Evolutionary conservation across 257 asterid species (phyloP), one percentile per base, ranked within the genome.

Genomic region (Solanum habrochaites): DNA sequence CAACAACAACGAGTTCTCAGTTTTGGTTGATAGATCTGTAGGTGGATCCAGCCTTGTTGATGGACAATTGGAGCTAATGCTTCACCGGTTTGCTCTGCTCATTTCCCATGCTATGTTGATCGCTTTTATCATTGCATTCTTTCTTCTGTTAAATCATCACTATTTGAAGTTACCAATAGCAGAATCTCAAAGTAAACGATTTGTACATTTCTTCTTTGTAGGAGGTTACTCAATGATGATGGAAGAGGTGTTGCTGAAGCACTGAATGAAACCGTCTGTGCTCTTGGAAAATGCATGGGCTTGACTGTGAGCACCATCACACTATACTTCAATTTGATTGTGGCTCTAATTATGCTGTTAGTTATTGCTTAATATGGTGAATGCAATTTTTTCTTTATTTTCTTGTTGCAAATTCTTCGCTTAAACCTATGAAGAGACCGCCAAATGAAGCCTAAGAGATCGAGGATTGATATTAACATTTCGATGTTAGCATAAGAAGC

Each of bases 191-290:
- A 12, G 25, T 35, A 49, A 81, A 29, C n/a, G 15, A 52, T 45
- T 29, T 74, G 58, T 62, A 40, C 31, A 29, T 87, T 56, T 88
- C 84, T 88, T 87, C 37, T 86, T 85, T 92, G 77, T 88, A 96
- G 99, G 99, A 94, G 99, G 91, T 90, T 97, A 92, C 93, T 95
- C 82, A 64, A 88, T 9, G 99, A 97, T 74, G 99, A 96, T 86
- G 94, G 95, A 80, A 93, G 92, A 93, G 99, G 99, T 56, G 99
- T 97, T 72, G 97, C 40, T 1, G 99, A 97, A 95, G 94, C 98
- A 88, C 90, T 97, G 29, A 95, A 97, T 88, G 99, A 97, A 92
- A 93, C 95, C 29, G 93, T 93, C 85, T 97, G 99, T 70, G 90
- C 88, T 87, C 88, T 70, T 27, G 89, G 88, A 49, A 88, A 42